Base-by-base conservation (phyloP, 2,329 filamentous ascomycete genomes). In the Rhynchosporium graminicola region DNA sequence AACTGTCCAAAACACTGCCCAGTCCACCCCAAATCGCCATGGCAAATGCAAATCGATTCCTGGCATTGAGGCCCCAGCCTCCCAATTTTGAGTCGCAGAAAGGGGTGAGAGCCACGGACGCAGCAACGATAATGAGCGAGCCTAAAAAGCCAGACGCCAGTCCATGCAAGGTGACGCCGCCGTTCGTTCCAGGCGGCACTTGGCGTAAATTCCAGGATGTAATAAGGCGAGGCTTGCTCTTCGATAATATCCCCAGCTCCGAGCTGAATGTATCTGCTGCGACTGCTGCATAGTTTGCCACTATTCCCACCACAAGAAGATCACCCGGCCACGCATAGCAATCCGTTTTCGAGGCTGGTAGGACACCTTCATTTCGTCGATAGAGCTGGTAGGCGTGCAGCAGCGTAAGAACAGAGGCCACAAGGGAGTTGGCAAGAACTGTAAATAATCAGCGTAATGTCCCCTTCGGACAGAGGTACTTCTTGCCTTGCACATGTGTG, bases 241-340 rank as follows among this genome's bases (percentile, higher is more conserved):
- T 85, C 6, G 93, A 89, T 12, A 99, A 81, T 61, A 99, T 99
- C 13, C 95, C 95, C 26, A 99, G 86, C 78, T 99, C 95, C 10
- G 92, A 97, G 62, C 90, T 93, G 75, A 97, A 95, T 0, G 95
- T 99, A 75, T 99, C 95, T 56, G 94, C 91, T 26, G 92, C 87
- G 9, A 96, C 92, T 55, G 91, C 91, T 31, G 92, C 94, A 73
- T 99, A 99, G 78, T 97, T 94, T 47, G 86, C 85, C 68, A 90
- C 84, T 68, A 89, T 87, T 12, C 87, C 87, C 26, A 89, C 72
- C 10, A 88, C 78, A 3, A 88, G 78, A 4, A 89, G 74, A 70
- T 88, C 86, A 42, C 86, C 87, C 55, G 79, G 79, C 83, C 83
- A 87, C 0, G 80, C 76, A 72, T 79, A 88, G 76, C 85, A 88